Evolutionary conservation across 2,329 filamentous ascomycete species (phyloP).

Genomic region (Neurospora sp.): DNA sequence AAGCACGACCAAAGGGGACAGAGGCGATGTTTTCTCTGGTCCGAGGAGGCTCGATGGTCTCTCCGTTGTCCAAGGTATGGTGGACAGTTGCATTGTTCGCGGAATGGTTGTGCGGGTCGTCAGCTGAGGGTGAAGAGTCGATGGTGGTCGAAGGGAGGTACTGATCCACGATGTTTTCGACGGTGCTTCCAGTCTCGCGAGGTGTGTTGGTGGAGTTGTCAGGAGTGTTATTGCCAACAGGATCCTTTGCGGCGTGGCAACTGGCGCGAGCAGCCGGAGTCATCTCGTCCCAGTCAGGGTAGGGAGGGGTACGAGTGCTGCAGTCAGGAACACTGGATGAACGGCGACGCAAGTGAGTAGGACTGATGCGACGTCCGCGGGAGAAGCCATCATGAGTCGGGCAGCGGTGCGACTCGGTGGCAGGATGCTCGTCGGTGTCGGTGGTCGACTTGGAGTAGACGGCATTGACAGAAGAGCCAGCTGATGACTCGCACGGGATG

Average conservation of each 20-base stretch:
- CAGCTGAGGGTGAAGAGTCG: constrained; percentile 4
- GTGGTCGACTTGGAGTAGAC: constrained; percentile 1
- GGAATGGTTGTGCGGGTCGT: background rate
- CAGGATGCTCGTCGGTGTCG: background rate
- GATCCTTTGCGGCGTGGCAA: background rate
- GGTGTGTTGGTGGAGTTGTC: constrained; percentile 1
- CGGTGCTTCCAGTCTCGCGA: constrained; percentile 19
- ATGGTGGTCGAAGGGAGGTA: constrained; percentile 15
- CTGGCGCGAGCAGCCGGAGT: constrained; percentile 1
- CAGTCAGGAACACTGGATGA: background rate
- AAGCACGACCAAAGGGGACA: background rate
- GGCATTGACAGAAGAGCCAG: constrained; percentile 5
- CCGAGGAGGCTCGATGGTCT: background rate
- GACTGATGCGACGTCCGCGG: background rate
- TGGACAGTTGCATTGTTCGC: constrained; percentile 8
- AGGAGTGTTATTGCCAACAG: background rate
- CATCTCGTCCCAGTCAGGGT: constrained; percentile 3
- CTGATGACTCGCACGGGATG: background rate
- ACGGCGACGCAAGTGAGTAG: background rate
- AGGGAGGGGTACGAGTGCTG: background rate
- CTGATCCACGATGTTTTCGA: constrained; percentile 24
- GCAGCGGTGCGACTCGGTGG: background rate
- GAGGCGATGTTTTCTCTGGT: background rate
- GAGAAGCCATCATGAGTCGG: background rate
- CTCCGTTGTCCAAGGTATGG: background rate